phyloP scores from a whole-genome alignment of 305 asterid genomes.

The Fraxinus angustifolia region DNA sequence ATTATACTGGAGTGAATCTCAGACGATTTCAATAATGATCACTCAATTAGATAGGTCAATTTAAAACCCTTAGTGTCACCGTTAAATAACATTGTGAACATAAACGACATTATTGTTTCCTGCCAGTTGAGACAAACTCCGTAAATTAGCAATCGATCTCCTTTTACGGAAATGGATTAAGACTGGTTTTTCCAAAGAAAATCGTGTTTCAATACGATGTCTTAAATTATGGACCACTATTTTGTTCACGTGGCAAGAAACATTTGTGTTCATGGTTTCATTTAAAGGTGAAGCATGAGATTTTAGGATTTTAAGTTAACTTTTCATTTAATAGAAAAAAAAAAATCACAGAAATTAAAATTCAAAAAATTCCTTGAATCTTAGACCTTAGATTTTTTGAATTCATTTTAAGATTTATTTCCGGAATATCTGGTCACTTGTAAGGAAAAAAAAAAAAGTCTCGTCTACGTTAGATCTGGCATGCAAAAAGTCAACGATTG shows the following conservation, averaged over 20 bases:
- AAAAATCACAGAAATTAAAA: neutral
- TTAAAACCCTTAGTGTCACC: too few relatives aligned
- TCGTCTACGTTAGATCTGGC: neutral
- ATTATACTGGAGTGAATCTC: neutral
- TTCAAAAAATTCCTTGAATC: neutral
- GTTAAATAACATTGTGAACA: neutral
- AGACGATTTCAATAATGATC: neutral
- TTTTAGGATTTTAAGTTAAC: neutral
- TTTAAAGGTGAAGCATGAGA: neutral
- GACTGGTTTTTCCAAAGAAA: too few relatives aligned
- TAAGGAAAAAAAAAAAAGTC: neutral
- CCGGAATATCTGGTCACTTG: neutral
- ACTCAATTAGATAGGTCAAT: neutral
- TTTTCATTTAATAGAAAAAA: too few relatives aligned
- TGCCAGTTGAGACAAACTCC: neutral
- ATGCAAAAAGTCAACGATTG: neutral
- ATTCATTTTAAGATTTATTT: neutral
- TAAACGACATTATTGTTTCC: neutral
- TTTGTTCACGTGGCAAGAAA: neutral
- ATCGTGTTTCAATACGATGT: neutral
- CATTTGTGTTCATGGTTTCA: neutral
- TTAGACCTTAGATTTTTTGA: neutral
- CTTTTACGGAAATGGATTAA: too few relatives aligned
- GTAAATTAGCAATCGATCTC: too few relatives aligned
- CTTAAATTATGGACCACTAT: neutral